Evolutionary conservation across 2,329 filamentous ascomycete genomes (phyloP).

Genomic region (Fusarium pilosicola): DNA sequence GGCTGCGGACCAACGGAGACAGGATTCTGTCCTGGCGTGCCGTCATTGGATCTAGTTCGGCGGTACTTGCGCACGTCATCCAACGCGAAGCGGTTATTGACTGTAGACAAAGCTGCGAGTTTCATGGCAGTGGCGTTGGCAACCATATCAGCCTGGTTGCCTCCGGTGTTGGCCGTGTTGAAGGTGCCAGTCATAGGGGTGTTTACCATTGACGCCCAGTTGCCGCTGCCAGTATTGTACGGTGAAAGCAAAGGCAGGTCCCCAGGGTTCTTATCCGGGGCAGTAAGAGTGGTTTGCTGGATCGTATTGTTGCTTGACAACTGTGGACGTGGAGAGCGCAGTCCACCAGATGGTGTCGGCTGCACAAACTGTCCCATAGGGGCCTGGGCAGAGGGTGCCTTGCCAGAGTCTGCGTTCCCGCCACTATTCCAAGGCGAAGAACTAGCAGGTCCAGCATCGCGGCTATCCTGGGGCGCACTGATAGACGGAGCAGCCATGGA

Average conservation of each 20-base stretch:
- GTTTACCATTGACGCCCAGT: constrained; percentile 99
- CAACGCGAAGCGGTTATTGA: constrained; percentile 96
- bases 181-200: constrained; percentile 95
- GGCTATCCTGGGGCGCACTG: constrained; percentile 61
- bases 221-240: constrained; percentile 81
- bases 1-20: constrained; percentile 72
- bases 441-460: constrained; percentile 41
- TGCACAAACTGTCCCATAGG: constrained; percentile 97
- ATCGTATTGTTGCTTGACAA: constrained; percentile 75
- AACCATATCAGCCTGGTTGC: constrained; percentile 92
- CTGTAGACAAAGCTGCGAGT: constrained; percentile 92
- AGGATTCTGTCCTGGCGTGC: constrained; percentile 67
- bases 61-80: constrained; percentile 98
- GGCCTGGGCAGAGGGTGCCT: constrained; percentile 80
- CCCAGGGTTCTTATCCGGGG: constrained; percentile 70
- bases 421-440: constrained; percentile 80
- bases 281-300: constrained; percentile 84
- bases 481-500: constrained; percentile 82
- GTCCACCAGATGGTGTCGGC: constrained; percentile 74
- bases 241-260: constrained; percentile 90
- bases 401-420: constrained; percentile 63
- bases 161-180: constrained; percentile 61
- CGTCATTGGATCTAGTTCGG: constrained; percentile 88
- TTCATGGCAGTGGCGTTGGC: constrained; percentile 99
- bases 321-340: constrained; percentile 83